Conservation (phyloP, 306 rosid species). For the Trifolium pratense region DNA sequence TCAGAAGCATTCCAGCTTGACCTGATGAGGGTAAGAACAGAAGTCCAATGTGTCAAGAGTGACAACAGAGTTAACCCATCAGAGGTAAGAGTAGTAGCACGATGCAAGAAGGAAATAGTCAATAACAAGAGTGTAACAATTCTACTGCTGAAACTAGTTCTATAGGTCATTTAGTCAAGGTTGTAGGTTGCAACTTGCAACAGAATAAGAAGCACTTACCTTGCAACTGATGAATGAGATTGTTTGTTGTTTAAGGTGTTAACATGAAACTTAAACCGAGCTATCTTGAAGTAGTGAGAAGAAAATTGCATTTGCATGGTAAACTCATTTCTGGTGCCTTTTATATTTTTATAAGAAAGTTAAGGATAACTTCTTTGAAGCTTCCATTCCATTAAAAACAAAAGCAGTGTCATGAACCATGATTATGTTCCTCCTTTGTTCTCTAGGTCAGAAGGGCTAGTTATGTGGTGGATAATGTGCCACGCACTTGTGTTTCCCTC, state of each 20-base stretch:
- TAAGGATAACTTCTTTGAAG: too few species aligned
- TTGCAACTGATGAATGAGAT: not conserved
- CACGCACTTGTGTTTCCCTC: too few species aligned
- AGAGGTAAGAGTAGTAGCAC: conserved; percentile 50
- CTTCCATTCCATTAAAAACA: too few species aligned
- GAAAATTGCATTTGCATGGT: too few species aligned
- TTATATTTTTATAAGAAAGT: too few species aligned
- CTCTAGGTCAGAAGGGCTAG: too few species aligned
- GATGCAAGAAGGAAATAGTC: conserved; percentile 24
- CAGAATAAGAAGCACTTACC: not conserved
- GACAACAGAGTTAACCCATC: conserved; percentile 66
- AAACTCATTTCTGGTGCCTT: too few species aligned
- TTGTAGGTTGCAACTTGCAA: not conserved
- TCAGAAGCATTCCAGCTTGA: conserved; percentile 65
- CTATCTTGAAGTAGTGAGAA: not conserved
- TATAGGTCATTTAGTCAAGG: conserved; percentile 4
- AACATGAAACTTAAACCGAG: not conserved
- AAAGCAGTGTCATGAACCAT: too few species aligned
- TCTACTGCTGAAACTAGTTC: not conserved
- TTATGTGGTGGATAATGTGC: too few species aligned
- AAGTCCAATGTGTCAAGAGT: conserved; percentile 58
- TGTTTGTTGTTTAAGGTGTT: not conserved
- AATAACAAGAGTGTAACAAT: conserved; percentile 11
- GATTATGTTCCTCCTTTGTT: too few species aligned
- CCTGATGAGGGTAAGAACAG: conserved; percentile 47